Percentiles rank a stretch among this genome's conserved stretches.
Evolutionary conservation across 306 rosid genomes (phyloP).

Genomic region (Corylus americana): DNA sequence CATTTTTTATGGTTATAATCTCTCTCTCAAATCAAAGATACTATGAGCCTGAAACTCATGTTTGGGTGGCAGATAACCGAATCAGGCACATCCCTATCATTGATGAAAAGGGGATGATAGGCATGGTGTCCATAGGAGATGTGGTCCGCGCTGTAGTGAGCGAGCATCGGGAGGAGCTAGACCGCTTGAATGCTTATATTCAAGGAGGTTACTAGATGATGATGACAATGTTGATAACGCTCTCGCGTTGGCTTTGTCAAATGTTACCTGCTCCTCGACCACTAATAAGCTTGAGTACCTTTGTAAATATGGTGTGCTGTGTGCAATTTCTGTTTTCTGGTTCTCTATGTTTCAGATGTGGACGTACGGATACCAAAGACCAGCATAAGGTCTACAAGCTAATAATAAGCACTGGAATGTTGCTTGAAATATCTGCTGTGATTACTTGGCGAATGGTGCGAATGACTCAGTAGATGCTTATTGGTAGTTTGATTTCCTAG

Average conservation of each 20-base stretch:
- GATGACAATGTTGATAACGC: slow-evolving; percentile 38
- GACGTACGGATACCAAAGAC: slow-evolving; percentile 16
- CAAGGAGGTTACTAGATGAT: slow-evolving; percentile 90
- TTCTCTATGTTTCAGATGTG: slow-evolving; percentile 17
- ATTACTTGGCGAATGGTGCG: neutral
- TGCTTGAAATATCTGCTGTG: neutral
- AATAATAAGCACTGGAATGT: slow-evolving; percentile 5
- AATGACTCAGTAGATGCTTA: neutral
- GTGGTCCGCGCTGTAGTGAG: slow-evolving; percentile 98
- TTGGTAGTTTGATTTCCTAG: neutral
- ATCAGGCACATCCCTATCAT: slow-evolving; percentile 98
- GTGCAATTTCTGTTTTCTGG: slow-evolving; percentile 31
- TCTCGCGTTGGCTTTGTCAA: slow-evolving; percentile 31
- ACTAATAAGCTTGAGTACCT: slow-evolving; percentile 50
- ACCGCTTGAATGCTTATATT: slow-evolving; percentile 89
- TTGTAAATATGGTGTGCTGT: slow-evolving; percentile 50
- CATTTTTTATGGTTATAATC: neutral
- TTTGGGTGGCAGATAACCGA: slow-evolving; percentile 61
- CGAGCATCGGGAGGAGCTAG: slow-evolving; percentile 93
- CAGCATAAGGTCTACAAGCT: slow-evolving; percentile 11
- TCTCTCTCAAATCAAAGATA: slow-evolving; percentile 4
- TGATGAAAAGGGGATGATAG: slow-evolving; percentile 67
- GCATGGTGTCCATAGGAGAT: slow-evolving; percentile 98
- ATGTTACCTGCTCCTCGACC: slow-evolving; percentile 19
- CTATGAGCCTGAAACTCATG: slow-evolving; percentile 21